Evolutionary conservation across 768 basidiomycete genomes (phyloP).

Genomic region (Suillus spraguei): DNA sequence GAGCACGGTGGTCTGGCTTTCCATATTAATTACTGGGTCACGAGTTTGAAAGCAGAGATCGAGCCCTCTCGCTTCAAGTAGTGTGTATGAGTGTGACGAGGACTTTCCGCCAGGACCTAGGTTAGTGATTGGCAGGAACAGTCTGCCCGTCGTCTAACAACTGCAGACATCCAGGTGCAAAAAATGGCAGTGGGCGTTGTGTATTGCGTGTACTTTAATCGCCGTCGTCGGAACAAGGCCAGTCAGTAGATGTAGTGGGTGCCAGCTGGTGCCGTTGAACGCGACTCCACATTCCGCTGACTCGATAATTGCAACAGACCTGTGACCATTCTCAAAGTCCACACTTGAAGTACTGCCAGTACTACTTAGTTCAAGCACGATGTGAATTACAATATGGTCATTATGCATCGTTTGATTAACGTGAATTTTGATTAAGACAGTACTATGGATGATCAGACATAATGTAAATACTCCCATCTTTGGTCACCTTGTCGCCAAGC

Average conservation of each 20-base stretch:
- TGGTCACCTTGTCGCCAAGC: slow-evolving; percentile 17
- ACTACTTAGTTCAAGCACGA: neutral
- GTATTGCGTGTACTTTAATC: neutral
- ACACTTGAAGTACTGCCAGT: neutral
- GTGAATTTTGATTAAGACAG: too few relatives aligned
- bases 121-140: neutral
- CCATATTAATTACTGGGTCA: neutral
- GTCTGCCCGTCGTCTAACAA: neutral
- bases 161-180: neutral
- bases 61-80: neutral
- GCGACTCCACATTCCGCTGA: neutral
- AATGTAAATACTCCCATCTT: slow-evolving; percentile 28
- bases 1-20: too few relatives aligned
- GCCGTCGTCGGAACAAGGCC: neutral
- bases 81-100: neutral
- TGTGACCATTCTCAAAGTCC: neutral
- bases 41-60: neutral
- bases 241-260: too few relatives aligned
- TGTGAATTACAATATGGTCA: neutral
- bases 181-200: neutral
- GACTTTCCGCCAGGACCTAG: neutral
- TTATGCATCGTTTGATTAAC: neutral
- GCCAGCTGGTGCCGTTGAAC: neutral
- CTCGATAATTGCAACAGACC: neutral
- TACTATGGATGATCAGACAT: slow-evolving; percentile 8